phyloP scores from a whole-genome alignment of 768 basidiomycete species.

The Tylopilus plumbeoviolaceoides region DNA sequence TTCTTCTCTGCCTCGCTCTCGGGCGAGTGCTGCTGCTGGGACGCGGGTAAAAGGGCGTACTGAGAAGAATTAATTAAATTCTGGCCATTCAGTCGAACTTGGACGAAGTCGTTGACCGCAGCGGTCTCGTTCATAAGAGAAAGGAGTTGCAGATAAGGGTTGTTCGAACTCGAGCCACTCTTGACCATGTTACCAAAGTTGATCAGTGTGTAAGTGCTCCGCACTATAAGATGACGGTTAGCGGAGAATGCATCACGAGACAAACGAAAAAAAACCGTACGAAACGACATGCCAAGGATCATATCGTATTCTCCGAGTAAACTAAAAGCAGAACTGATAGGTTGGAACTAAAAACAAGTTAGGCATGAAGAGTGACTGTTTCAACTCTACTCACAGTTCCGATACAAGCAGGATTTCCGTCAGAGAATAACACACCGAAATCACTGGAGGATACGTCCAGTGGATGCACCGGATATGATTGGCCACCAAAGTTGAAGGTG shows the following conservation, averaged over 20 bases:
- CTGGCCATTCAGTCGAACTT: constrained; percentile 53
- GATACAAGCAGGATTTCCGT: constrained; percentile 57
- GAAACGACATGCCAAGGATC: constrained; percentile 78
- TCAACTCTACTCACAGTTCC: constrained; percentile 52
- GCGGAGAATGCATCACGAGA: not conserved
- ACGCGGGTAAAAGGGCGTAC: constrained; percentile 57
- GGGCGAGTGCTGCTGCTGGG: constrained; percentile 59
- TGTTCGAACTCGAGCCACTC: constrained; percentile 40
- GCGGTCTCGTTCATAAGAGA: constrained; percentile 49
- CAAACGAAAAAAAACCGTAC: constrained; percentile 38
- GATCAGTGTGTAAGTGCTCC: constrained; percentile 69
- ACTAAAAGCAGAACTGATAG: constrained; percentile 77
- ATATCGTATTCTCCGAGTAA: constrained; percentile 75
- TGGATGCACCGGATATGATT: constrained; percentile 68
- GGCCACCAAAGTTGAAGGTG: constrained; percentile 67
- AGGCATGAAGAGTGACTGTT: not conserved
- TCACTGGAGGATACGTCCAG: constrained; percentile 63
- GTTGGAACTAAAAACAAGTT: constrained; percentile 61
- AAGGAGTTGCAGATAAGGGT: constrained; percentile 69
- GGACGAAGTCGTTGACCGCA: constrained; percentile 65
- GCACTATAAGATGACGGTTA: constrained; percentile 44
- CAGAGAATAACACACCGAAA: constrained; percentile 38
- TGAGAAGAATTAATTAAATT: constrained; percentile 52
- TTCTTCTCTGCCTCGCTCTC: constrained; percentile 63
- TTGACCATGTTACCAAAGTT: constrained; percentile 69